Percentiles rank a stretch among this genome's conserved stretches.
Evolutionary conservation across 1,284 basidiomycete genomes (phyloP).

Genomic region (Sporisorium sorghi): DNA sequence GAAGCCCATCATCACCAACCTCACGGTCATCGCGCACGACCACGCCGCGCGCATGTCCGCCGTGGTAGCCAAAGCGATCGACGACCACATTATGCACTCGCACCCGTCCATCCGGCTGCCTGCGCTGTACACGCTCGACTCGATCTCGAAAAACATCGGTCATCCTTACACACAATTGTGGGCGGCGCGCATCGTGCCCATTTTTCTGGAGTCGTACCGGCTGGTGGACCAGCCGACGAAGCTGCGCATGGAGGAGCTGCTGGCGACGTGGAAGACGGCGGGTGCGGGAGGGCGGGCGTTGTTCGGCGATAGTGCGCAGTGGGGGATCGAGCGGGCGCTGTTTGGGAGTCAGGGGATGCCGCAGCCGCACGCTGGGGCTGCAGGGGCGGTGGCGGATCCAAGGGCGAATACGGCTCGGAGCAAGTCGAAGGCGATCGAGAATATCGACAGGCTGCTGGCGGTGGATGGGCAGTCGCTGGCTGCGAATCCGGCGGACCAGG

Average conservation of each 20-base stretch:
- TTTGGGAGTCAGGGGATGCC: slow-evolving; percentile 62
- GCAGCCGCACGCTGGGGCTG: slow-evolving; percentile 14
- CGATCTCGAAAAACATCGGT: slow-evolving; percentile 74
- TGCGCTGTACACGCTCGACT: slow-evolving; percentile 92
- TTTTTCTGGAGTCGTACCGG: slow-evolving; percentile 67
- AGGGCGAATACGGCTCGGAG: slow-evolving; percentile 26
- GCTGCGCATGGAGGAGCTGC: slow-evolving; percentile 65
- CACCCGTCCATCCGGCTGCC: slow-evolving; percentile 88
- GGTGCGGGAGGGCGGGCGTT: slow-evolving; percentile 55
- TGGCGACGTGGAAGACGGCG: slow-evolving; percentile 64
- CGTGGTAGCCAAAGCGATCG: slow-evolving; percentile 87
- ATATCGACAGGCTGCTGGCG: slow-evolving; percentile 59
- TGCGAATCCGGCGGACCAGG: slow-evolving; percentile 43
- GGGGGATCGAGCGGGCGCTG: slow-evolving; percentile 60
- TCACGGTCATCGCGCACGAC: slow-evolving; percentile 94
- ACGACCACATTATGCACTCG: slow-evolving; percentile 79
- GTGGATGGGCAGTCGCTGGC: slow-evolving; percentile 54
- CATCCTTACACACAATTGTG: slow-evolving; percentile 64
- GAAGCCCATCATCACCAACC: slow-evolving; percentile 90
- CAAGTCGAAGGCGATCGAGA: slow-evolving; percentile 54
- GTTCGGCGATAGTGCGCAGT: slow-evolving; percentile 64
- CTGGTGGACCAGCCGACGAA: slow-evolving; percentile 66
- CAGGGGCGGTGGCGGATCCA: slow-evolving; percentile 27
- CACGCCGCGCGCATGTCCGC: slow-evolving; percentile 80
- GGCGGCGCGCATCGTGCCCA: slow-evolving; percentile 58